phyloP scores from a whole-genome alignment of 192 early-diverging fungal genomes.

The Rhizophagus prolifer region DNA sequence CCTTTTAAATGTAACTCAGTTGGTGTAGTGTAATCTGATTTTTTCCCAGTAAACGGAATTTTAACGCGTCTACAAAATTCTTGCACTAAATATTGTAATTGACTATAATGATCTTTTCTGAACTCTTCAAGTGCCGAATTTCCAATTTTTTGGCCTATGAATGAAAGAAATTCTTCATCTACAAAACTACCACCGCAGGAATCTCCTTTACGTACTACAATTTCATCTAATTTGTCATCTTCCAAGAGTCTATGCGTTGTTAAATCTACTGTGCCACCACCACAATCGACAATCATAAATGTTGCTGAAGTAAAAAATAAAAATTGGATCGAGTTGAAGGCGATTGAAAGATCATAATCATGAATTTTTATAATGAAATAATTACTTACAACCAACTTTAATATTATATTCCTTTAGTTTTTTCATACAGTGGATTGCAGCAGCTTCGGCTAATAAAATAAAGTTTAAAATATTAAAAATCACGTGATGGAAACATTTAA shows the following conservation, averaged over 20 bases:
- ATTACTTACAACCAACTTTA: not conserved
- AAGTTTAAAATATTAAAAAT: not conserved
- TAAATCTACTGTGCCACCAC: constrained; percentile 43
- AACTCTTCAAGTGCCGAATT: not conserved
- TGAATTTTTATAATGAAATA: too few relatives aligned
- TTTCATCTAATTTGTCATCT: constrained; percentile 34
- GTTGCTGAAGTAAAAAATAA: not conserved
- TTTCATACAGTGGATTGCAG: not conserved
- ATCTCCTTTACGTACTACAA: constrained; percentile 42
- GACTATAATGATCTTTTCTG: not conserved
- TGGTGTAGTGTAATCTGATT: too few relatives aligned
- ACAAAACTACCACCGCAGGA: constrained; percentile 48
- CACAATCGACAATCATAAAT: constrained; percentile 42
- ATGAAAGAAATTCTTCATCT: constrained; percentile 32
- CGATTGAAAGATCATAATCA: too few relatives aligned
- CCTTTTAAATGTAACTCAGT: constrained; percentile 4
- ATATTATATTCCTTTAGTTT: not conserved
- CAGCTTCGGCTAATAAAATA: constrained; percentile 4
- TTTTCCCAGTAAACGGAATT: not conserved
- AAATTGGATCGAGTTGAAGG: too few relatives aligned
- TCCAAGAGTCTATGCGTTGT: not conserved
- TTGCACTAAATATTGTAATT: constrained; percentile 12
- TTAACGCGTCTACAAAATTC: not conserved
- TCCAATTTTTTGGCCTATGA: not conserved
- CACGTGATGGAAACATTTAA: not conserved